These are phyloP conservation scores for Erysimum cheiranthoides DNA, from an alignment of 345 rosid genomes.

Conservation along the genomic window DNA sequence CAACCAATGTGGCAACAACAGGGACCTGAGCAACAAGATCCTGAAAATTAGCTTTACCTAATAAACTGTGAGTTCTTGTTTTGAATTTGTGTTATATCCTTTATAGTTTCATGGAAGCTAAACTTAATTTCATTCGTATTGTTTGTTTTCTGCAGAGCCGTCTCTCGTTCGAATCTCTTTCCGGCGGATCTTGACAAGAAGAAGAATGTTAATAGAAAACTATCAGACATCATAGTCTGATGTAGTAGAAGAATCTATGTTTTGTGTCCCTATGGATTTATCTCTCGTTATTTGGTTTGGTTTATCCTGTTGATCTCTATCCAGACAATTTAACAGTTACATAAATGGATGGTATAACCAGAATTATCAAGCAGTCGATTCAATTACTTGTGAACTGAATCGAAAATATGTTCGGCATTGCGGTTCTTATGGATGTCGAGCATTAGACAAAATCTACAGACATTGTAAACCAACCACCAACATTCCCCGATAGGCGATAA, in stretches of 20 bases:
- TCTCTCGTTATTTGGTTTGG: slow-evolving; percentile 6
- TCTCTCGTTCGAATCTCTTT: slow-evolving; percentile 1
- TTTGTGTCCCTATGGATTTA: slow-evolving; percentile 18
- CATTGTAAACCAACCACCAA: neutral
- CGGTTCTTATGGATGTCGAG: neutral
- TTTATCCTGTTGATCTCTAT: neutral
- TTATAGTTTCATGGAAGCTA: neutral
- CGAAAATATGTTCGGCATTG: neutral
- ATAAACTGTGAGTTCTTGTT: slow-evolving; percentile 21
- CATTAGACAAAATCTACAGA: neutral
- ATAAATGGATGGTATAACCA: neutral
- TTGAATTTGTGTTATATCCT: neutral
- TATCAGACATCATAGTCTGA: neutral
- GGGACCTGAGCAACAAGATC: slow-evolving; percentile 70
- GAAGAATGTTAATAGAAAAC: slow-evolving; percentile 14
- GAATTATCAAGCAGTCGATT: neutral
- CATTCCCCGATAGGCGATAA: neutral
- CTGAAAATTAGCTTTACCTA: slow-evolving; percentile 42
- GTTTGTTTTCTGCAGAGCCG: slow-evolving; percentile 24
- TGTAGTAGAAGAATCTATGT: slow-evolving; percentile 1
- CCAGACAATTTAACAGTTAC: neutral
- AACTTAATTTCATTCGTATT: neutral
- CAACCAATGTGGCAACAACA: slow-evolving; percentile 77
- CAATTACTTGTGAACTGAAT: neutral
- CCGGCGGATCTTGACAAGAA: slow-evolving; percentile 14